phyloP scores from a whole-genome alignment of 352 stramenopile genomes.

The Globisporangium takayamanum region DNA sequence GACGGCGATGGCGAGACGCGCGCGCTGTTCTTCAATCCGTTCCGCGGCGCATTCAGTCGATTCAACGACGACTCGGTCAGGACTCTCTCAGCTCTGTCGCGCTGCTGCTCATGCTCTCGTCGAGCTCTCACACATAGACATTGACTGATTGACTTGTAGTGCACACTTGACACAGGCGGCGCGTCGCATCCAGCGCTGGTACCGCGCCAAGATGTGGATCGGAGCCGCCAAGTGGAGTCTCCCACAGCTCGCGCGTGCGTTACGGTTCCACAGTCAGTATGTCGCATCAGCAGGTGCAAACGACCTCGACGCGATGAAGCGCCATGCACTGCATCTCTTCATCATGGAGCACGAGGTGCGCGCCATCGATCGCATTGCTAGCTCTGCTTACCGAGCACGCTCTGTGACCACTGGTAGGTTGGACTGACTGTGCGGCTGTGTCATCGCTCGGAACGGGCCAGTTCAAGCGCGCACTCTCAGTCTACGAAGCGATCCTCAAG shows the following conservation, averaged over 20 bases:
- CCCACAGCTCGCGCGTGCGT: conserved; percentile 20
- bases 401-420: too few species aligned
- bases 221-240: conserved; percentile 40
- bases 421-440: too few species aligned
- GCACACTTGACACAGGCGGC: conserved; percentile 15
- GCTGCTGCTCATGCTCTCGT: not conserved
- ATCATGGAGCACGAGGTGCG: conserved; percentile 25
- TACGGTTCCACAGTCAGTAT: conserved; percentile 33
- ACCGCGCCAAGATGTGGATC: conserved; percentile 44
- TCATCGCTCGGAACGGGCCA: conserved; percentile 4
- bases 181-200: conserved; percentile 41
- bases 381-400: too few species aligned
- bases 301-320: conserved; percentile 29
- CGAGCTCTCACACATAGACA: too few species aligned
- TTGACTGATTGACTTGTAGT: too few species aligned
- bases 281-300: conserved; percentile 2
- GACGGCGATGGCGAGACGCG: not conserved
- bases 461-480: conserved; percentile 40
- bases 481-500: conserved; percentile 52
- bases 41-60: conserved; percentile 29
- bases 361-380: not conserved
- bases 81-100: not conserved
- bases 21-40: conserved; percentile 35
- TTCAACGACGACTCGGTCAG: conserved; percentile 26
- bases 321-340: conserved; percentile 40